Evolutionary conservation across 1,284 basidiomycete genomes (phyloP).

Genomic region (Pisolithus thermaeus): DNA sequence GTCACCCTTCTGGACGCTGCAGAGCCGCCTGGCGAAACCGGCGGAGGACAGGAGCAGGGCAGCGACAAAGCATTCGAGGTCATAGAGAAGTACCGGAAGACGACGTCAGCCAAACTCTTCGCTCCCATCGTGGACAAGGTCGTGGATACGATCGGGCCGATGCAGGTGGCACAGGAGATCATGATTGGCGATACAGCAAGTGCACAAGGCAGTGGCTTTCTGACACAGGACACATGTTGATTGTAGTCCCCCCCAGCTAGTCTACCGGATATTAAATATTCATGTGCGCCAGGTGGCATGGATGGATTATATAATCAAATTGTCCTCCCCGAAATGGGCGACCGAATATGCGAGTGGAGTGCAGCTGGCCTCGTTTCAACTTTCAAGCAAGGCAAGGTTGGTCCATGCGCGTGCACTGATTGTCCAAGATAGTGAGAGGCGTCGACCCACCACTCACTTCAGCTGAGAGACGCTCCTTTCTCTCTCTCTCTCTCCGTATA

Average conservation of each 20-base stretch:
- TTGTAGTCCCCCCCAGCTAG: too few species aligned
- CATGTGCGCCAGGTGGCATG: too few species aligned
- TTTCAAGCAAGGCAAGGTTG: constrained; percentile 17
- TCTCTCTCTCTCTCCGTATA: neutral
- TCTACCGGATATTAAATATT: too few species aligned
- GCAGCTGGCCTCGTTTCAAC: constrained; percentile 17
- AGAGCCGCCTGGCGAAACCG: constrained; percentile 20
- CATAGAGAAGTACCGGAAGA: constrained; percentile 50
- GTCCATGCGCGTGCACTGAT: constrained; percentile 25
- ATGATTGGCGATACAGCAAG: neutral
- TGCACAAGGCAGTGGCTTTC: too few species aligned
- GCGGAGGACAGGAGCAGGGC: constrained; percentile 11
- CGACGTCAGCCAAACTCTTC: constrained; percentile 61
- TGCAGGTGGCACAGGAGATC: neutral
- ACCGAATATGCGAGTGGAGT: neutral
- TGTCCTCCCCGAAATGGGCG: too few species aligned
- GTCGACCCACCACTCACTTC: neutral
- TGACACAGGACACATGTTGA: too few species aligned
- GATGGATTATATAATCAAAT: too few species aligned
- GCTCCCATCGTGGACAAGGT: constrained; percentile 44
- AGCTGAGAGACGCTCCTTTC: neutral
- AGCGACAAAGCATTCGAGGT: constrained; percentile 38
- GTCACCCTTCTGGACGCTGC: constrained; percentile 83
- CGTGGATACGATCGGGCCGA: constrained; percentile 14
- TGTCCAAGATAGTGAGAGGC: constrained; percentile 9